Conservation (phyloP, 2,329 filamentous ascomycete genomes). For the Berkeleyomyces rouxiae region DNA sequence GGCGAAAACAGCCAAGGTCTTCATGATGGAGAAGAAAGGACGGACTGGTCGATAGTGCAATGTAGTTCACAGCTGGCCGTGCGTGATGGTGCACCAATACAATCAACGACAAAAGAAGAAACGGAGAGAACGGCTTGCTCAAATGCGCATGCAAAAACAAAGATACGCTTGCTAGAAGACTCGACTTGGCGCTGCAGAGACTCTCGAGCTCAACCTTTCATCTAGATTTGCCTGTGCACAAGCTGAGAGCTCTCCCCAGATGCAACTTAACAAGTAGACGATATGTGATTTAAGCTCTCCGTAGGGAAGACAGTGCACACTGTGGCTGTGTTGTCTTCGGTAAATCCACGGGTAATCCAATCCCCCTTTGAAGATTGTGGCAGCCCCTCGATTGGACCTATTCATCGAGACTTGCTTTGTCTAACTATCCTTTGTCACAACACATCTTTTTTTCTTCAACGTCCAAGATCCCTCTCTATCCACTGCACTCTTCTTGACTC, state of each 20-base stretch:
- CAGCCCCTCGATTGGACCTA: too few species aligned
- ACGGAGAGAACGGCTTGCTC: not conserved
- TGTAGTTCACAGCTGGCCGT: not conserved
- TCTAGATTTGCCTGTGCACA: not conserved
- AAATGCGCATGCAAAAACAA: not conserved
- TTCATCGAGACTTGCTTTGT: too few species aligned
- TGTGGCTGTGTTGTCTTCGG: not conserved
- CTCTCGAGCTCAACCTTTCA: not conserved
- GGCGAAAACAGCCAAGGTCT: constrained; percentile 12
- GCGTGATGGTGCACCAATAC: not conserved
- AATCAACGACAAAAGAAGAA: not conserved
- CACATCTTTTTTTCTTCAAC: not conserved
- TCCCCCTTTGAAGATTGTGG: not conserved
- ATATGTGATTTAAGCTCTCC: constrained; percentile 7
- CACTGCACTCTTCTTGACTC: not conserved
- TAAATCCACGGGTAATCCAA: not conserved
- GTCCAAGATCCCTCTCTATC: not conserved
- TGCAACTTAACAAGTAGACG: constrained; percentile 14
- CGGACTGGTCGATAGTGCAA: not conserved
- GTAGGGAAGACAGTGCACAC: not conserved
- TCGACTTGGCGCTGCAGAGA: not conserved
- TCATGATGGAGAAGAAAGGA: constrained; percentile 2
- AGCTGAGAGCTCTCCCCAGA: not conserved
- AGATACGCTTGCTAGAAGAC: not conserved
- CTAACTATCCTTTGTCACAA: too few species aligned